Evolutionary conservation across 2,329 filamentous ascomycete species (phyloP), one percentile per base, ranked within the genome.

Genomic region (Fusarium sp.): DNA sequence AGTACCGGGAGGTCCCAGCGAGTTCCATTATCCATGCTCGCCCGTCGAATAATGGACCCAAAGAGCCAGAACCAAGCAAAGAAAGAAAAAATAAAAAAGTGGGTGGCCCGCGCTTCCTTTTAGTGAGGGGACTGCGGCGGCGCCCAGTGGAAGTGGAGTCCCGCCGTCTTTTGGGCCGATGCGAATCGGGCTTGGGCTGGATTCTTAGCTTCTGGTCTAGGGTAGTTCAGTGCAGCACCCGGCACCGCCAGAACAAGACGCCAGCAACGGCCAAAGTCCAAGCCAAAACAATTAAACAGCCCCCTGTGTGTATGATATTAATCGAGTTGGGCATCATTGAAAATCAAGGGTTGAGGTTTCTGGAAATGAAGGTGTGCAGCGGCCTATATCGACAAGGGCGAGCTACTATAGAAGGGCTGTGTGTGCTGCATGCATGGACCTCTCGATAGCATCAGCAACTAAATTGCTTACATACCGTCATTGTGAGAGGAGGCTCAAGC

Each of bases 241-340:
- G 70, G 71, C 59, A 73, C 63, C 47, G 64, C 60, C 31, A 35
- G 42, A 47, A 50, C 59, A 62, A 47, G 59, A 71, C 36, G 47
- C 40, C 60, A 69, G 59, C 56, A 60, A 52, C 25, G 38, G 54
- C 54, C 54, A 56, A 60, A 65, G 54, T 59, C 22, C 63, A 60
- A 31, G 45, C 45, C 58, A 56, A 74, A 47, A 68, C 63, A 74
- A 74, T 74, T 52, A 71, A 65, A 74, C 67, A 38, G 31, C 18
- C 40, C 58, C 58, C 70, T 63, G 58, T 35, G 20, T 74, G 66
- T 73, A 71, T 60, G 68, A 70, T 16, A 22, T 71, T 45, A 29
- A 63, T 47, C 33, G 14, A 54, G 27, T 71, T 60, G 57, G 47
- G 71, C 65, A 57, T 62, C 61, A 71, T 62, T 54, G 14, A 42